Evolutionary conservation across 225 moss, liverwort and hornwort genomes (phyloP), one percentile per base, ranked within the genome.

Genomic region (Bryum argenteum): DNA sequence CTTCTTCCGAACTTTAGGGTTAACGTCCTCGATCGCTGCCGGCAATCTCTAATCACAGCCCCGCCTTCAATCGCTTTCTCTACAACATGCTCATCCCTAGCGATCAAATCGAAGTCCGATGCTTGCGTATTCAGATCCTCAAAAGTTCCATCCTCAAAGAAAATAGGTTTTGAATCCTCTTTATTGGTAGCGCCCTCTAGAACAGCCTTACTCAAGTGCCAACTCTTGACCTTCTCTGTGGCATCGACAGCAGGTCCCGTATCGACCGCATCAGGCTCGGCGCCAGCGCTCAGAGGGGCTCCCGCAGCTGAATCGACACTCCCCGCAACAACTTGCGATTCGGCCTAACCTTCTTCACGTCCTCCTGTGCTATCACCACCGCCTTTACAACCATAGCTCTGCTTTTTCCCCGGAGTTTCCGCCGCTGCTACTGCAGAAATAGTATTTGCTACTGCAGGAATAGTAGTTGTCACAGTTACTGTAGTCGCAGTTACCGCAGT

Each of bases 221-320:
- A 76, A 26, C 80, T 76, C 41, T 76, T 76, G 67, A 80, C 80
- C 76, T 80, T 80, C 76, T 80, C 71, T 1, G 67, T 61, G 0
- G 67, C 61, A 76, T 63, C 66, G 13, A 76, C 67, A 9, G 43
- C 67, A 56, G 63, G 8, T 23, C 54, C 55, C 8, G 61, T 33
- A 63, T 79, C 63, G 18, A 63, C 28, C 37, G 54, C 19, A 28
- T 55, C 52, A 15, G 55, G 22, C 54, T 67, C 61, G 13, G 20
- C 63, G 1, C 23, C 48, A 6, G n/a, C 41, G 11, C 51, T 17
- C 33, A 37, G 66, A 1, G 17, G 22, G 38, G 55, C 61, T 40
- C 71, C 80, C 17, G 48, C n/a, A 50, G 71, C 55, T 50, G 28
- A 71, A 71, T 61, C 80, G 11, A 66, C 71, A 66, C 80, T 80